Conservation (phyloP, 495 filamentous ascomycete genomes). For the Bacidia rubella region DNA sequence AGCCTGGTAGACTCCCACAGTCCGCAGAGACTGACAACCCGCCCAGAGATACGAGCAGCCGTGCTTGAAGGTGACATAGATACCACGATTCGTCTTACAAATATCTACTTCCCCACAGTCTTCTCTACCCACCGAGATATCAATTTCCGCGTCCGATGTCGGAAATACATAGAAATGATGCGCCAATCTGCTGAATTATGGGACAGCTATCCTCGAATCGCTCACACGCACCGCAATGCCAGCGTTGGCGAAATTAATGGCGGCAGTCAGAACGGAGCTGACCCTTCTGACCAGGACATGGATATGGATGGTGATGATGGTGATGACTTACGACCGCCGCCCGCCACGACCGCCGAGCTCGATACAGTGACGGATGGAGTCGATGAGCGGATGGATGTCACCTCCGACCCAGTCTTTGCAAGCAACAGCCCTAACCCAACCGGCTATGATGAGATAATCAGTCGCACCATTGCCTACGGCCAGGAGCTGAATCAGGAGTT, state of each 20-base stretch:
- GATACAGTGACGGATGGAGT: conserved; percentile 25
- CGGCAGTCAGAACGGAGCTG: conserved; percentile 27
- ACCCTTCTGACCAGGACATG: conserved; percentile 41
- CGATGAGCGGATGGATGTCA: conserved; percentile 38
- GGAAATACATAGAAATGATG: conserved; percentile 96
- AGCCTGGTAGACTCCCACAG: neutral
- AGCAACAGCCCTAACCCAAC: conserved; percentile 22
- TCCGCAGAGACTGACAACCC: conserved; percentile 10
- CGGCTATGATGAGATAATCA: conserved; percentile 40
- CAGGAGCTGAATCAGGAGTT: conserved; percentile 67
- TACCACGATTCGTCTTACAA: conserved; percentile 68
- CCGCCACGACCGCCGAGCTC: conserved; percentile 27
- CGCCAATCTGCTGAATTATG: conserved; percentile 60
- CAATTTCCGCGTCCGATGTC: conserved; percentile 77
- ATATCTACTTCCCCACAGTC: conserved; percentile 65
- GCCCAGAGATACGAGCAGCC: conserved; percentile 65
- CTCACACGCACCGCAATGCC: conserved; percentile 22
- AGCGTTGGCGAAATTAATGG: conserved; percentile 32
- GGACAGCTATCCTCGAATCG: conserved; percentile 20
- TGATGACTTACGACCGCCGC: conserved; percentile 27
- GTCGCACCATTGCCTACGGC: conserved; percentile 68
- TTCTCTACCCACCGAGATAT: conserved; percentile 76
- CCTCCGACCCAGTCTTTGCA: conserved; percentile 26
- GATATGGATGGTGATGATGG: conserved; percentile 55
- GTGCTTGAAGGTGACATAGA: conserved; percentile 93